These are phyloP conservation scores for Paramecium sexaurelia DNA, from an alignment of 73 alveolate species.

Conservation along the genomic window DNA sequence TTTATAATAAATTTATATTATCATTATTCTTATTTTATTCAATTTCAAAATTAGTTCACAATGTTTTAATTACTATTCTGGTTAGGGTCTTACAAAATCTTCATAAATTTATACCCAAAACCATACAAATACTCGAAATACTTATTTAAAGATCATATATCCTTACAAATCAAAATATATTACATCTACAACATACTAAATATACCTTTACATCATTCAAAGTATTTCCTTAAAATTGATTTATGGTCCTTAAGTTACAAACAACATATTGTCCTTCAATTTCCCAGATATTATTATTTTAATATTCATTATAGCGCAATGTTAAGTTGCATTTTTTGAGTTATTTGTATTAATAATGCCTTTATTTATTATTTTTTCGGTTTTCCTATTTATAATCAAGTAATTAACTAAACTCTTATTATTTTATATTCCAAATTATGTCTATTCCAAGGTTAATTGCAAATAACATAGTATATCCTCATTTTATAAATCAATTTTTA, in stretches of 20 bases:
- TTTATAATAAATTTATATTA: not conserved
- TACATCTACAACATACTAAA: slow-evolving; percentile 87
- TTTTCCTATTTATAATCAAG: slow-evolving; percentile 77
- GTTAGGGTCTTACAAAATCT: slow-evolving; percentile 82
- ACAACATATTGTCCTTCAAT: slow-evolving; percentile 77
- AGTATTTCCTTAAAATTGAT: slow-evolving; percentile 96
- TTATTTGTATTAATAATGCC: slow-evolving; percentile 87
- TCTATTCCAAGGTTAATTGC: not conserved
- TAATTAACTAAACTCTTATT: slow-evolving; percentile 97
- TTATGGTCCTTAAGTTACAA: slow-evolving; percentile 96
- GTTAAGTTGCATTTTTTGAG: slow-evolving; percentile 90
- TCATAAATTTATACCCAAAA: slow-evolving; percentile 81
- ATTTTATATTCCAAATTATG: slow-evolving; percentile 66
- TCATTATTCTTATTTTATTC: slow-evolving; percentile 66
- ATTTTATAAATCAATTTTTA: not conserved
- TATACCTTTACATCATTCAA: slow-evolving; percentile 72
- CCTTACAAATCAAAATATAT: slow-evolving; percentile 95
- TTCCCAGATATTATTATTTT: slow-evolving; percentile 48
- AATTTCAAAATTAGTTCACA: slow-evolving; percentile 87
- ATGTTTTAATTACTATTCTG: slow-evolving; percentile 88
- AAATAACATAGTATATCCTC: not conserved
- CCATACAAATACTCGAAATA: slow-evolving; percentile 82
- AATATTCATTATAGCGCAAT: slow-evolving; percentile 92
- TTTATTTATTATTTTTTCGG: slow-evolving; percentile 74
- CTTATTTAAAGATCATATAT: slow-evolving; percentile 77